phyloP scores from a whole-genome alignment of 2,329 filamentous ascomycete species.

The Aspergillus terreus region DNA sequence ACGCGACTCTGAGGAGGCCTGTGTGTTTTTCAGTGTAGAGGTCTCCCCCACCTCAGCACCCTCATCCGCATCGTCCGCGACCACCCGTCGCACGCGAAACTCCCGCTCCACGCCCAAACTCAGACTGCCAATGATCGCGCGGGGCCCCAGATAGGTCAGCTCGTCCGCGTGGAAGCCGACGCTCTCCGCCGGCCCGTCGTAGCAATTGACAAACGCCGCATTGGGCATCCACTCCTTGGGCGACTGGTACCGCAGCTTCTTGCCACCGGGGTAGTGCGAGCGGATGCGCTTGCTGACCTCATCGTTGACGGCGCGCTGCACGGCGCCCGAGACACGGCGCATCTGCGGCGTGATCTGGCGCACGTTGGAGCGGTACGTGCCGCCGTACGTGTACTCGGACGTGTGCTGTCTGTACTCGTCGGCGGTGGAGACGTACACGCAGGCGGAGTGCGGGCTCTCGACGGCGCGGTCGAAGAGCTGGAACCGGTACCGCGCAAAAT shows the following conservation, averaged over 20 bases:
- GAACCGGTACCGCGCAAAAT: slow-evolving; percentile 70
- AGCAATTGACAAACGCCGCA: slow-evolving; percentile 92
- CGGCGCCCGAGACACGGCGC: slow-evolving; percentile 62
- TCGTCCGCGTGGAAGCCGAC: slow-evolving; percentile 94
- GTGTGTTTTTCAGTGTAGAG: slow-evolving; percentile 8
- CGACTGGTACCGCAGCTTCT: slow-evolving; percentile 75
- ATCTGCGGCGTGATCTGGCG: slow-evolving; percentile 73
- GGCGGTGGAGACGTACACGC: slow-evolving; percentile 75
- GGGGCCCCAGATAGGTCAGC: slow-evolving; percentile 86
- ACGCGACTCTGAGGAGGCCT: slow-evolving; percentile 12
- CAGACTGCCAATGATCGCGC: slow-evolving; percentile 81
- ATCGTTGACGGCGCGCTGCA: slow-evolving; percentile 71
- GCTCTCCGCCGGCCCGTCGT: slow-evolving; percentile 72
- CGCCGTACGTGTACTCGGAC: slow-evolving; percentile 83
- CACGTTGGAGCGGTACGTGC: slow-evolving; percentile 69
- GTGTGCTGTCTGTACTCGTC: slow-evolving; percentile 68
- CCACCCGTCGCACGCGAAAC: slow-evolving; percentile 77
- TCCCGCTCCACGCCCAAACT: slow-evolving; percentile 90
- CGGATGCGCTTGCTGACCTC: slow-evolving; percentile 71
- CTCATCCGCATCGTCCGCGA: slow-evolving; percentile 44
- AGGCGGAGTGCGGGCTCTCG: slow-evolving; percentile 75
- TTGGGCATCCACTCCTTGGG: slow-evolving; percentile 75
- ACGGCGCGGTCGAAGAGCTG: slow-evolving; percentile 87
- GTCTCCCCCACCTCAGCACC: slow-evolving; percentile 22
- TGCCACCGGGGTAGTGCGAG: slow-evolving; percentile 62